These are phyloP conservation scores for Fusarium lateritium DNA, from an alignment of 2,329 filamentous ascomycete species.

Conservation along the genomic window DNA sequence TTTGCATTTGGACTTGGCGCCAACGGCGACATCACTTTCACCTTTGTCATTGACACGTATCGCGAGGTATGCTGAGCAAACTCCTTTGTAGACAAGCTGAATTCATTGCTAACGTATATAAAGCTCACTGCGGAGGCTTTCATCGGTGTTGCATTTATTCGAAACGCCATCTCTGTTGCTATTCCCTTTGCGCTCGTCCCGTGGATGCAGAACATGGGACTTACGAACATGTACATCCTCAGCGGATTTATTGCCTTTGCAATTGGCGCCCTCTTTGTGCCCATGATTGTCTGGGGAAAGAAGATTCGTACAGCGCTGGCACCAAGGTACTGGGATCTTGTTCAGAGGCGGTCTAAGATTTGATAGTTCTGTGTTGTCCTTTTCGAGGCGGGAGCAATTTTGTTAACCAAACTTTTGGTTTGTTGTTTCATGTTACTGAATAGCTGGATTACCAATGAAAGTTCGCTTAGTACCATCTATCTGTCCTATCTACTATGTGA, in stretches of 20 bases:
- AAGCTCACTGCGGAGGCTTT: slow-evolving; percentile 50
- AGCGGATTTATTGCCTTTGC: slow-evolving; percentile 44
- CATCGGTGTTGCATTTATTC: slow-evolving; percentile 52
- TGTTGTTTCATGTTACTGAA: too few species aligned
- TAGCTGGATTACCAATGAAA: too few species aligned
- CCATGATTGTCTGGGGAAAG: slow-evolving; percentile 54
- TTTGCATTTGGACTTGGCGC: slow-evolving; percentile 58
- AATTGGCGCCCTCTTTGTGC: slow-evolving; percentile 47
- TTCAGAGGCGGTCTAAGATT: slow-evolving; percentile 35
- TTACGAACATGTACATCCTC: slow-evolving; percentile 51
- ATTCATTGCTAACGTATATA: neutral
- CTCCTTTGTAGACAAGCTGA: rapidly evolving
- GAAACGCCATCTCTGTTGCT: slow-evolving; percentile 51
- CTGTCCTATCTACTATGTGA: too few species aligned
- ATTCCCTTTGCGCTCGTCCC: slow-evolving; percentile 50
- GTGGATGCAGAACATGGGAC: slow-evolving; percentile 52
- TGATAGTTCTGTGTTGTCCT: slow-evolving; percentile 1
- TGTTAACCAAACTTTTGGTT: too few species aligned
- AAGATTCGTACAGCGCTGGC: slow-evolving; percentile 42
- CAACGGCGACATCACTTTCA: slow-evolving; percentile 55
- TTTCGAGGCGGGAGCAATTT: neutral
- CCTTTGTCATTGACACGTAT: slow-evolving; percentile 56
- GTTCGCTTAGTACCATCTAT: too few species aligned
- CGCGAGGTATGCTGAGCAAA: slow-evolving; percentile 31
- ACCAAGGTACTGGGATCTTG: slow-evolving; percentile 46